Base-by-base conservation (phyloP, 2,329 filamentous ascomycete genomes). In the Claviceps purpurea region DNA sequence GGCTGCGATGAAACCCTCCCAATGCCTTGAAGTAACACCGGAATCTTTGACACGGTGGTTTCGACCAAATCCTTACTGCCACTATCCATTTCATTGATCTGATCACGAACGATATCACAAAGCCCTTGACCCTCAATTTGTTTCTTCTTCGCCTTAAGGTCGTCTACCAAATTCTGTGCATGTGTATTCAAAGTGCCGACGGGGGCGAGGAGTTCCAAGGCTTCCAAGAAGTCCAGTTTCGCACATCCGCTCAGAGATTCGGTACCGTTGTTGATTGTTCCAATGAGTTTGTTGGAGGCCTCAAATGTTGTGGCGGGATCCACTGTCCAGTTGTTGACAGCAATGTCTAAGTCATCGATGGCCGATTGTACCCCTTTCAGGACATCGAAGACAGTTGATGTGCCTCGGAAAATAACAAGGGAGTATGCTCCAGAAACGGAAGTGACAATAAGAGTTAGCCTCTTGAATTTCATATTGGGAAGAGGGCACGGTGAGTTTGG, bases 401-500 rank as follows among this genome's bases (percentile, higher is more conserved):
- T 7, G 40, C 52, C 47, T 30, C 54, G 54, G 22, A 49, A 24
- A 11, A 51, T 5, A 18, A 46, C 54, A 18, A 42, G 18, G 38
- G 20, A 38, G 18, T 44, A 46, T 24, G 30, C 54, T 20, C 52
- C 49, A 11, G 49, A 47, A 30, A 49, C 16, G 41, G 50, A 49
- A 18, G 22, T 24, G 7, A 51, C 37, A 26, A 54, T 16, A 22
- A 46, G 24, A 39, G 50, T 11, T 7, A 47, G 43, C 7, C 26
- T 30, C 26, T 20, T 22, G 34, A 53, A 46, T 43, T 55, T 55
- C 54, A 55, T 55, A 34, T 46, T 20, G 41, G n/a, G 14, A 24
- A 26, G 14, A 26, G 4, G n/a, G 1, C 2, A 13, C 5, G 18
- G 41, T 22, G 10, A 6, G 10, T 16, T 43, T 24, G 41, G 20